These are phyloP conservation scores for Lactuca sativa DNA, from an alignment of 129 eudicot species.

Conservation along the genomic window DNA sequence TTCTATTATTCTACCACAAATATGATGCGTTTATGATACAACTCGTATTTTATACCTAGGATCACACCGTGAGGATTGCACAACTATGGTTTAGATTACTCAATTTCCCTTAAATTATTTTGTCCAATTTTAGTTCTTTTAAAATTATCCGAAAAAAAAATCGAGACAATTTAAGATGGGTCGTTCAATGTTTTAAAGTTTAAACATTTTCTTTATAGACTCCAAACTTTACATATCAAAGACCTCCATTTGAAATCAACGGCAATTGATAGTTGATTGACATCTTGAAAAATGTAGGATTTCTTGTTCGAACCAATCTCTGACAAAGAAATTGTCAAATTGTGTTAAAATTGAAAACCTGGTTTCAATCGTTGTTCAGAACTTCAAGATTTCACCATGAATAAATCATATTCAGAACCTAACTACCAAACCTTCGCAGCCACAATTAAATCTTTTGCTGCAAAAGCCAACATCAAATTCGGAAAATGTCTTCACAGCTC, in stretches of 20 bases:
- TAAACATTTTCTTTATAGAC: too few relatives aligned
- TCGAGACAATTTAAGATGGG: too few relatives aligned
- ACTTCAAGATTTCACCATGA: conserved; percentile 20
- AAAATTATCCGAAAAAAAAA: too few relatives aligned
- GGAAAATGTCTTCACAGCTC: conserved; percentile 63
- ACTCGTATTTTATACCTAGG: too few relatives aligned
- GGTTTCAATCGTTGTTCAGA: conserved; percentile 4
- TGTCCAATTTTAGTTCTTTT: too few relatives aligned
- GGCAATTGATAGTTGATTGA: background rate
- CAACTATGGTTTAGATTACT: too few relatives aligned
- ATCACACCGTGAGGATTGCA: too few relatives aligned
- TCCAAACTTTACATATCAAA: background rate
- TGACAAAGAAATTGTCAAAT: background rate
- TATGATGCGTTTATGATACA: too few relatives aligned
- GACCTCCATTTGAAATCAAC: background rate
- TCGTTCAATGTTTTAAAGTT: too few relatives aligned
- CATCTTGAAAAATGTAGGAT: background rate
- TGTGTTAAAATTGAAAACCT: background rate
- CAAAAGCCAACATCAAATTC: conserved; percentile 34
- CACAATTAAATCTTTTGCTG: conserved; percentile 63
- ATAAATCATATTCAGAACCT: conserved; percentile 21
- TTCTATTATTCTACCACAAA: too few relatives aligned
- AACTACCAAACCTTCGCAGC: conserved; percentile 45
- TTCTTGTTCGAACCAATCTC: background rate
- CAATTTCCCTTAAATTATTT: too few relatives aligned